Base-by-base conservation (phyloP, 176 grass and related monocot species). In the Thalia dealbata region DNA sequence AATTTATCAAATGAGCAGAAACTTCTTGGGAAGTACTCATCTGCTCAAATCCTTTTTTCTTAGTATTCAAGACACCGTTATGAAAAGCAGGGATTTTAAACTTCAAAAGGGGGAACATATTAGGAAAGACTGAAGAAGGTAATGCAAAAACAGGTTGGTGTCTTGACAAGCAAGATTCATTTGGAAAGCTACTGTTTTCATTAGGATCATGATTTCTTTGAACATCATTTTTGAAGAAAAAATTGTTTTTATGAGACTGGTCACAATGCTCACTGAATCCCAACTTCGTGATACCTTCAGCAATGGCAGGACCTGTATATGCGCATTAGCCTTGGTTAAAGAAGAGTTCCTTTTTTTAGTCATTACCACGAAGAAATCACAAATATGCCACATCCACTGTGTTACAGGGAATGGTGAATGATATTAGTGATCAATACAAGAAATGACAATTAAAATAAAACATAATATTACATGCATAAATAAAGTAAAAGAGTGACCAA, bases 101-200 rank as follows among this genome's bases (percentile, higher is more conserved):
- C 55, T 91, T 87, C 50, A 88, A 75, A 43, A 84, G 81, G 78
- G 81, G 82, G 35, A 83, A 77, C 52, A 84, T 83, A 86, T 75
- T 92, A 74, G 77, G 86, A 46, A 86, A 73, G 56, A 54, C 72
- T 82, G 81, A 77, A 64, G 89, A 91, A 78, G 86, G 78, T 74
- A 76, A 79, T 32, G 51, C 62, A 0, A 32, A 58, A 76, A 43
- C 16, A 46, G 72, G 58, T 45, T 19, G 14, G 21, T 48, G 64
- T 28, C 27, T 69, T 78, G 82, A 55, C n/a, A 63, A 21, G 12
- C 52, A 60, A 70, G 84, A 51, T 62, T 84, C 83, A 81, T 72
- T 79, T 44, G 61, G 42, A 74, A 78, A 81, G 10, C 62, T 84
- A 73, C 76, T 81, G 26, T 72, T 88, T 16, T 88, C 81, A 63